Evolutionary conservation across 116 monocot genomes (phyloP), one percentile per base, ranked within the genome.

Genomic region (Posidonia oceanica): DNA sequence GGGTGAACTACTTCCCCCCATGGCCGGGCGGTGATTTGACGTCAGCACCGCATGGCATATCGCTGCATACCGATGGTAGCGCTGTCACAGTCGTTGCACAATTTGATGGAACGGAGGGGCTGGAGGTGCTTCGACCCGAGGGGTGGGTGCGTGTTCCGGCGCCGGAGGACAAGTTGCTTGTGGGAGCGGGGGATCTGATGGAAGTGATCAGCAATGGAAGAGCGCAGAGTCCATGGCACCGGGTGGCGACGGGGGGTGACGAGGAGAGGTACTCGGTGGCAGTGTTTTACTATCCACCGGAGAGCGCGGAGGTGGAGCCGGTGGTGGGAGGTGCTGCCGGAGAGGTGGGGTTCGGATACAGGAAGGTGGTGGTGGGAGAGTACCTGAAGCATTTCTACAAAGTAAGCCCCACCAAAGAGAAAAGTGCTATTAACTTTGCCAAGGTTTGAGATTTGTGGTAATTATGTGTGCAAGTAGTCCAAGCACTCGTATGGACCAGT

Each of bases 351-450:
- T 74, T 75, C 29, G 29, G 29, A 23, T 53, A 62, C 7, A 11
- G 66, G 79, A 4, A 63, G 69, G 68, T 79, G 44, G 37, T 84
- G 76, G 52, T 81, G 61, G 75, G 29, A 6, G 68, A 53, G 1
- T 68, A 68, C 21, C 6, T 68, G 21, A 68, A 52, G 21, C 51
- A 68, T 20, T 65, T 41, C 41, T 65, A 65, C 16, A n/a, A 65
- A 20, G 65, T 65, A 0, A n/a, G 2, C 15, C 65, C 65, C 2
- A 65, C 38, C 14, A 40, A n/a, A 20, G 65, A 41, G 40, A 65
- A 65, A 20, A 65, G 14, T 23, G 40, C 65, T n/a, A 8, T 41
- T 65, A 23, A 65, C 23, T 65, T 65, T 65, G 65, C 65, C 5
- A 65, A 41, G 23, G 36, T 62, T 62, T 62, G 36, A 62, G 5